Evolutionary conservation across 768 basidiomycete genomes (phyloP).

Genomic region (Cystofilobasidium capitatum): DNA sequence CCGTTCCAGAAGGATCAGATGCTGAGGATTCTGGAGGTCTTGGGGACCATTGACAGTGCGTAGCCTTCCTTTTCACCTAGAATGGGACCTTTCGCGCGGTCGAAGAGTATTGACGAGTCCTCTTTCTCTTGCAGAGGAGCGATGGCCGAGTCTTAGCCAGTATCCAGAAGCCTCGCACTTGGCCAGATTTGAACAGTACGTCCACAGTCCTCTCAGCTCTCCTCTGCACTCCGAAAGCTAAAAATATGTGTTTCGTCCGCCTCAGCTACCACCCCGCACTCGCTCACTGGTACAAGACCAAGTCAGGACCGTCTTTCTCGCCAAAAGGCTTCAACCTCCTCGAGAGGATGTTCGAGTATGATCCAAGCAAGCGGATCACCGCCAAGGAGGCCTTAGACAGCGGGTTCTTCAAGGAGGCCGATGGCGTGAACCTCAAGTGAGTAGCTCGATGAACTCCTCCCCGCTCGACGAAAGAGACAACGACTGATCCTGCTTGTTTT

Average conservation of each 20-base stretch:
- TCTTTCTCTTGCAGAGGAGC: conserved; percentile 45
- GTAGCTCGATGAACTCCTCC: conserved; percentile 46
- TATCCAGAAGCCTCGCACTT: conserved; percentile 84
- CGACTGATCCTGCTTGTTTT: conserved; percentile 3
- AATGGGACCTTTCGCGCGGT: too few relatives aligned
- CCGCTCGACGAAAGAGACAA: conserved; percentile 11
- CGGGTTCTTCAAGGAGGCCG: conserved; percentile 83
- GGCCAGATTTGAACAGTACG: conserved; percentile 64
- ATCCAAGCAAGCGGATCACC: conserved; percentile 75
- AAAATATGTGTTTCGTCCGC: conserved; percentile 29
- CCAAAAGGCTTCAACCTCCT: conserved; percentile 70
- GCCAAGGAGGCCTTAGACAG: conserved; percentile 73
- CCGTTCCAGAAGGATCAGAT: conserved; percentile 96
- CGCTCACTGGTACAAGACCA: conserved; percentile 46
- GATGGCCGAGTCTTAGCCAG: conserved; percentile 75
- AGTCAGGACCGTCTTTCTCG: conserved; percentile 49
- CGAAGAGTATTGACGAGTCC: conserved; percentile 2
- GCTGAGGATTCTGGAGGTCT: conserved; percentile 86
- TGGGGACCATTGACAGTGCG: conserved; percentile 78
- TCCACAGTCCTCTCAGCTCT: conserved; percentile 26
- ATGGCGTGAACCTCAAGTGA: conserved; percentile 66
- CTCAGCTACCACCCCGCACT: conserved; percentile 27
- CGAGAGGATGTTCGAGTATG: conserved; percentile 74
- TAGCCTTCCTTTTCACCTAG: conserved; percentile 17
- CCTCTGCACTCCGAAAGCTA: conserved; percentile 27